These are phyloP conservation scores for Neltuma alba DNA, from an alignment of 306 rosid species.

Conservation along the genomic window DNA sequence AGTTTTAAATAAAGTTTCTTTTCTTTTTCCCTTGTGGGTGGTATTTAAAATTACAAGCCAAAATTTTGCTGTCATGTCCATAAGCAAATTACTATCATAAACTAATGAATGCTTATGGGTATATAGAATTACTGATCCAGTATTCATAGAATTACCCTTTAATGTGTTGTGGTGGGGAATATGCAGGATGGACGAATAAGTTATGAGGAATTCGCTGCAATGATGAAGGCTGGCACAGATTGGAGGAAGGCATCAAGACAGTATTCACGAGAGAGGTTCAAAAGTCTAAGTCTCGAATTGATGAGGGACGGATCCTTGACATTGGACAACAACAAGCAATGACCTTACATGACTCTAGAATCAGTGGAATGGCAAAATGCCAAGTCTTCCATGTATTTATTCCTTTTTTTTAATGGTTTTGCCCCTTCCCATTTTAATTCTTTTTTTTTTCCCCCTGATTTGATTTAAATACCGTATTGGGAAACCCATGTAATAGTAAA, in stretches of 20 bases:
- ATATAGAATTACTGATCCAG: background rate
- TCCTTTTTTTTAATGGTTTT: constrained; percentile 7
- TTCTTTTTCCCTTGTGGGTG: background rate
- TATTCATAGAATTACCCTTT: constrained; percentile 9
- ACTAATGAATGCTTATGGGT: background rate
- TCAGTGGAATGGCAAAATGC: constrained; percentile 32
- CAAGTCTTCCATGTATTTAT: constrained; percentile 14
- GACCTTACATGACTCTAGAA: constrained; percentile 41
- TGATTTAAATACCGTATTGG: constrained; percentile 17
- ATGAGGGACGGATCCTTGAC: constrained; percentile 74
- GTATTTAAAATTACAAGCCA: background rate
- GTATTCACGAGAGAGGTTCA: constrained; percentile 90
- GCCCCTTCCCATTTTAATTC: constrained; percentile 27
- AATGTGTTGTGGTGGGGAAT: constrained; percentile 4
- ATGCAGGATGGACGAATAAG: constrained; percentile 89
- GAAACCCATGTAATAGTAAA: constrained; percentile 33
- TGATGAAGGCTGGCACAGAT: constrained; percentile 97
- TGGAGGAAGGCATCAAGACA: constrained; percentile 98
- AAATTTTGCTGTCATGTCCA: background rate
- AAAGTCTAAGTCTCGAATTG: constrained; percentile 66
- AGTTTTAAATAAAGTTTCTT: background rate
- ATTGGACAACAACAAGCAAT: constrained; percentile 25
- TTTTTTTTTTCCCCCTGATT: constrained; percentile 5
- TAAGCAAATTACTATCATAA: background rate
- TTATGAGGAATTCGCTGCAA: constrained; percentile 79